Percentiles rank a stretch among this genome's conserved stretches.
These are phyloP conservation scores for Furcasterigmium sp. DNA, from an alignment of 2,329 filamentous ascomycete genomes.

Conservation along the genomic window DNA sequence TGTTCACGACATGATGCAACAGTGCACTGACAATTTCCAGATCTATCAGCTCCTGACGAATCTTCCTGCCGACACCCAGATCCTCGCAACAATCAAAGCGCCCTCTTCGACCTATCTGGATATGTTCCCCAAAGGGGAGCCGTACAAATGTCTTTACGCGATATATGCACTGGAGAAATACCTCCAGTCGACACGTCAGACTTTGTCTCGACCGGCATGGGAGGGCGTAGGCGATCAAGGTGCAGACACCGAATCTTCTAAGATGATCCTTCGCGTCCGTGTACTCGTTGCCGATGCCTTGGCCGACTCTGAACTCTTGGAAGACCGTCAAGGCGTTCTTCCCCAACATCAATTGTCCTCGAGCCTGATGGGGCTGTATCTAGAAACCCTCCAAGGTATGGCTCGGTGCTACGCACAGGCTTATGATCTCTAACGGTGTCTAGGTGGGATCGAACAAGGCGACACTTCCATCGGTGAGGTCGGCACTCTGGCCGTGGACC, in stretches of 20 bases:
- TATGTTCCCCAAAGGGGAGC: constrained; percentile 63
- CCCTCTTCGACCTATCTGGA: constrained; percentile 47
- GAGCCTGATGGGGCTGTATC: constrained; percentile 52
- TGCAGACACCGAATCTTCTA: constrained; percentile 19
- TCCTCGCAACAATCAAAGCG: constrained; percentile 54
- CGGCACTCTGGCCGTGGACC: constrained; percentile 16
- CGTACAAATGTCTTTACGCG: constrained; percentile 71
- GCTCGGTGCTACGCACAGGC: too few relatives aligned
- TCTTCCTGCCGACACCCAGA: constrained; percentile 62
- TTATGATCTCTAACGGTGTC: too few relatives aligned
- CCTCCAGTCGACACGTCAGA: constrained; percentile 36
- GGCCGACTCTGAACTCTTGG: constrained; percentile 8
- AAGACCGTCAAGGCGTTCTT: constrained; percentile 23
- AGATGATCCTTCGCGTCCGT: constrained; percentile 38
- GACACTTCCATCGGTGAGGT: not conserved
- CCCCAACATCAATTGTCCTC: constrained; percentile 44
- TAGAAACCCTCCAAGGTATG: constrained; percentile 49
- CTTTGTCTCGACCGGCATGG: constrained; percentile 1
- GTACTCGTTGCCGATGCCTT: constrained; percentile 50
- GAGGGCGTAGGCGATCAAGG: constrained; percentile 12
- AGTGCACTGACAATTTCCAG: constrained; percentile 23
- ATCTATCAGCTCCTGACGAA: constrained; percentile 66
- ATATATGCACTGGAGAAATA: constrained; percentile 61
- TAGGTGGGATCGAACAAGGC: not conserved
- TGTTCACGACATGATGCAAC: not conserved